These are phyloP conservation scores for Geranium rotundifolium DNA, from an alignment of 345 rosid genomes.

Conservation along the genomic window DNA sequence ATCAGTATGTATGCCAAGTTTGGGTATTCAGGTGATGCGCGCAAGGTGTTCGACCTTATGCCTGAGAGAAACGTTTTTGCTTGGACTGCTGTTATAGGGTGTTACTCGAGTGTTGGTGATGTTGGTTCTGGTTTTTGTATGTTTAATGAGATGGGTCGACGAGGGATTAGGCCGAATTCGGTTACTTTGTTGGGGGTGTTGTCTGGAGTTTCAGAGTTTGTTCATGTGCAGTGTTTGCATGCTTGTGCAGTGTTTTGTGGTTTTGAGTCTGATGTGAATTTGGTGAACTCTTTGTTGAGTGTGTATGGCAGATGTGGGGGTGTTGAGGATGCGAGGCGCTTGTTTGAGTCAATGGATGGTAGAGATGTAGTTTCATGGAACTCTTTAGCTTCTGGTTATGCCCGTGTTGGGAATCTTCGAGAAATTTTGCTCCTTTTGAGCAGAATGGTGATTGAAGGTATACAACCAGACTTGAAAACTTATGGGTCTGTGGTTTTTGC, in stretches of 20 bases:
- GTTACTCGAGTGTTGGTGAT: constrained; percentile 32
- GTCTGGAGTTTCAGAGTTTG: constrained; percentile 26
- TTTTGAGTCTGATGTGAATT: constrained; percentile 25
- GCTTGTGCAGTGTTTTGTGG: constrained; percentile 32
- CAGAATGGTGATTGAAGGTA: constrained; percentile 28
- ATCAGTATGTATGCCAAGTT: constrained; percentile 31
- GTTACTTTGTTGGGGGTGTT: constrained; percentile 44
- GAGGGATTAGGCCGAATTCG: constrained; percentile 34
- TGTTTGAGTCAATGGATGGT: constrained; percentile 33
- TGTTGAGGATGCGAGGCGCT: constrained; percentile 30
- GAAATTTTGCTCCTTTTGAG: constrained; percentile 28
- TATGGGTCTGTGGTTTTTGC: constrained; percentile 33
- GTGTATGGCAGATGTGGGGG: constrained; percentile 32
- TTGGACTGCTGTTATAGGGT: constrained; percentile 43
- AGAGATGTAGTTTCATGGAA: constrained; percentile 53
- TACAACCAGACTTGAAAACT: constrained; percentile 37
- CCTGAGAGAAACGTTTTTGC: constrained; percentile 30
- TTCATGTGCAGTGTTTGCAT: constrained; percentile 35
- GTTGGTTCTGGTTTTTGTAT: constrained; percentile 20
- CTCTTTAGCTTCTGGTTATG: constrained; percentile 38
- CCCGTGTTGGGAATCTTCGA: constrained; percentile 24
- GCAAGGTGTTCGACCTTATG: constrained; percentile 42
- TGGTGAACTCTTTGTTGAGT: constrained; percentile 34
- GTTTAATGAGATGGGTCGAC: constrained; percentile 33
- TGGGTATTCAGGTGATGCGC: constrained; percentile 19